These are phyloP conservation scores for Eutrema heterophyllum DNA, from an alignment of 345 rosid species.

Conservation along the genomic window DNA sequence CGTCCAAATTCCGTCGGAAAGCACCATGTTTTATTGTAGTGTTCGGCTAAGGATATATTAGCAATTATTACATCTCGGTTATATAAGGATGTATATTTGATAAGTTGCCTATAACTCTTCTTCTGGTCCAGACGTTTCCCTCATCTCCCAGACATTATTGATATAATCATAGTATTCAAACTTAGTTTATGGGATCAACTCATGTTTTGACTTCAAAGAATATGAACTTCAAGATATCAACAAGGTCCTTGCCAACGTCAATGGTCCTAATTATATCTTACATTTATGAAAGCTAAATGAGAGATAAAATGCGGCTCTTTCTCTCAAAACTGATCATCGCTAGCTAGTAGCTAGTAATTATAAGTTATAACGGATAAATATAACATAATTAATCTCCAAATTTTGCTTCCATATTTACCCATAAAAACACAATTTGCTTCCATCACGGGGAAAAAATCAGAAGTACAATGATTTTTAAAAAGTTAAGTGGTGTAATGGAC, in stretches of 20 bases:
- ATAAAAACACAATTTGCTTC: not conserved
- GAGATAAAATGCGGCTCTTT: not conserved
- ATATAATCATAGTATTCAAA: not conserved
- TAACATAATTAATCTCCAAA: not conserved
- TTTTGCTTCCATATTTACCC: not conserved
- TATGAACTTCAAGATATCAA: not conserved
- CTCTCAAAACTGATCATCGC: not conserved
- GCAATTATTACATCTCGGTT: not conserved
- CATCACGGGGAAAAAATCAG: not conserved
- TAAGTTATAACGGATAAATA: not conserved
- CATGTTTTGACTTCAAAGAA: not conserved
- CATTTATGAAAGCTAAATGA: not conserved
- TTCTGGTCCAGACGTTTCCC: not conserved
- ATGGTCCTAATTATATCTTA: not conserved
- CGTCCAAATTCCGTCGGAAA: no score
- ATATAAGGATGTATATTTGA: not conserved
- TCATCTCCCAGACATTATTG: no score
- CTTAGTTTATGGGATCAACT: not conserved
- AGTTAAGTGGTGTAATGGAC: slow-evolving; percentile 22
- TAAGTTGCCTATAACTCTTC: not conserved
- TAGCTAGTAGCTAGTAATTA: not conserved
- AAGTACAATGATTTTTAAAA: not conserved
- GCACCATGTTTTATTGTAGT: no score
- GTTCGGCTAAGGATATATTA: not conserved
- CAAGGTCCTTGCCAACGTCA: not conserved